Evolutionary conservation across 2,329 filamentous ascomycete species (phyloP).

Genomic region (Knufia petricola): DNA sequence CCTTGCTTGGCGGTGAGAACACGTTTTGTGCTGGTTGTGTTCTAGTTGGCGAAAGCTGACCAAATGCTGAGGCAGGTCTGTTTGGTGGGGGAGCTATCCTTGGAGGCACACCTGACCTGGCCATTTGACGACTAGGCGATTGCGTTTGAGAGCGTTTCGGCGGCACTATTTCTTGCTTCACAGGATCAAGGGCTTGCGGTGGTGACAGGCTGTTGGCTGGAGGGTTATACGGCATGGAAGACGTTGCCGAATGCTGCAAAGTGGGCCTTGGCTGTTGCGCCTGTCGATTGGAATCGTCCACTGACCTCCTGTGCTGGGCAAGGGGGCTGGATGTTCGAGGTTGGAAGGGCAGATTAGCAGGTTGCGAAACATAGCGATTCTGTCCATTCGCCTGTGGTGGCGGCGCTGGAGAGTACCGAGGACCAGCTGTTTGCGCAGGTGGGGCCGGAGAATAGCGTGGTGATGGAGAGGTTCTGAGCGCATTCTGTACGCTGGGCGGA

Average conservation of each 20-base stretch:
- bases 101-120: slow-evolving; percentile 36
- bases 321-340: slow-evolving; percentile 57
- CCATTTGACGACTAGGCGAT: slow-evolving; percentile 47
- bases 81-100: slow-evolving; percentile 37
- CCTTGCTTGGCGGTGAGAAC: slow-evolving; percentile 22
- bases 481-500: slow-evolving; percentile 28
- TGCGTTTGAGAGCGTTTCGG: slow-evolving; percentile 47
- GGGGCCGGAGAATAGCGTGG: slow-evolving; percentile 39
- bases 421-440: slow-evolving; percentile 26
- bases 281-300: slow-evolving; percentile 13
- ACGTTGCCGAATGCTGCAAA: neutral
- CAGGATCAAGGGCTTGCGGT: neutral
- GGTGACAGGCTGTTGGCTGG: slow-evolving; percentile 12
- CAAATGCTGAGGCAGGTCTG: slow-evolving; percentile 46
- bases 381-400: slow-evolving; percentile 20
- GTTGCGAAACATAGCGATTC: slow-evolving; percentile 23
- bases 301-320: slow-evolving; percentile 36
- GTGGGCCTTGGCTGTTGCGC: neutral
- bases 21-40: slow-evolving; percentile 18
- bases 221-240: slow-evolving; percentile 13
- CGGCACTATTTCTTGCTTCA: slow-evolving; percentile 22
- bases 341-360: slow-evolving; percentile 41
- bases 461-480: slow-evolving; percentile 31
- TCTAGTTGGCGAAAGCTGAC: slow-evolving; percentile 30
- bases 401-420: slow-evolving; percentile 39